Percentiles rank a stretch among this genome's conserved stretches.
Conservation (phyloP, 768 basidiomycete species). For the Trametes cinnabarina region DNA sequence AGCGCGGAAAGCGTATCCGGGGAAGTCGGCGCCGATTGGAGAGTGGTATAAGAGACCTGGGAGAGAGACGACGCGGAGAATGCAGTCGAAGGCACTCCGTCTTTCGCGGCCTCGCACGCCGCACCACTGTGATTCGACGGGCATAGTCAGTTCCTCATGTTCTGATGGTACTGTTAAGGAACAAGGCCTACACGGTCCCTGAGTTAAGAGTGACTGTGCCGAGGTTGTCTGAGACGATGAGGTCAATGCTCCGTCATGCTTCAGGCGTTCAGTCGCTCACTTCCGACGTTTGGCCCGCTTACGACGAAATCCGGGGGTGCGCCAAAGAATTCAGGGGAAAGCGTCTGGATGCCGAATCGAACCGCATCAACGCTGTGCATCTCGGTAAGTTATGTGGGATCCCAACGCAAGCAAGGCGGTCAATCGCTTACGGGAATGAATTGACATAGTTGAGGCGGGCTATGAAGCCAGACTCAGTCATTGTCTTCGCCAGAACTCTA, state of each 20-base stretch:
- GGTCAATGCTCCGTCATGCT: neutral
- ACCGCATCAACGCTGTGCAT: conserved; percentile 36
- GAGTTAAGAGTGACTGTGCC: conserved; percentile 18
- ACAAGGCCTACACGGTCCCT: conserved; percentile 22
- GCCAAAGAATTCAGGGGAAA: conserved; percentile 36
- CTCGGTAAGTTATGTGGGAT: neutral
- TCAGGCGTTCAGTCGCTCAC: conserved; percentile 4
- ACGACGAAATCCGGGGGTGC: conserved; percentile 38
- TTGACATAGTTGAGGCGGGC: conserved; percentile 45
- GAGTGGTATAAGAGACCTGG: conserved; percentile 30
- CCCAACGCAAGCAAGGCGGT: no score
- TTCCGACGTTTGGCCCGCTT: conserved; percentile 22
- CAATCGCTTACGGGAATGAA: conserved; percentile 35
- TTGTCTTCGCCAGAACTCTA: neutral
- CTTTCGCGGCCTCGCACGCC: conserved; percentile 27
- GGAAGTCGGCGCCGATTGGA: conserved; percentile 21
- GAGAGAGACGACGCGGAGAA: conserved; percentile 28
- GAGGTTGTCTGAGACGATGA: conserved; percentile 11
- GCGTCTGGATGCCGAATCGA: conserved; percentile 38
- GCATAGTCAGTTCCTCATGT: no score
- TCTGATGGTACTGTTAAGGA: no score
- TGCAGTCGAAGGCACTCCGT: conserved; percentile 31
- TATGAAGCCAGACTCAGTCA: conserved; percentile 5
- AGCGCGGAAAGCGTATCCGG: conserved; percentile 13
- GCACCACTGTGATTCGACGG: conserved; percentile 28